phyloP scores from a whole-genome alignment of 2,329 filamentous ascomycete species.

The Arachnopeziza araneosa region DNA sequence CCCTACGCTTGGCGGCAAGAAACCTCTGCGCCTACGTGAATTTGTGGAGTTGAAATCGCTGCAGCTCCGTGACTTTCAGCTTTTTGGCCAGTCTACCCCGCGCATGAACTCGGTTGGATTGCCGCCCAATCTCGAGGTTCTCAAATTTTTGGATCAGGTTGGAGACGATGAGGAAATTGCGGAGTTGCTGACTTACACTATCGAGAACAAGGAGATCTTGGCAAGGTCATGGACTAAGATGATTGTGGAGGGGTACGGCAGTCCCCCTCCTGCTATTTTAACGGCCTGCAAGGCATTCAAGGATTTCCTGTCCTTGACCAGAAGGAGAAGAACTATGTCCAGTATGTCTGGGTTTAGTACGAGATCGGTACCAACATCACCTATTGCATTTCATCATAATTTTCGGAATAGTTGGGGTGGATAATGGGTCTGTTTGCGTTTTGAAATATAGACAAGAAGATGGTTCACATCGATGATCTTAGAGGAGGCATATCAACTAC shows the following conservation, averaged over 20 bases:
- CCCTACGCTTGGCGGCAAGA: slow-evolving; percentile 35
- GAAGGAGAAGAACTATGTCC: not conserved
- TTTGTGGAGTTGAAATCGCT: slow-evolving; percentile 38
- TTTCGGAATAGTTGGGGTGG: not conserved
- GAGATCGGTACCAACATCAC: not conserved
- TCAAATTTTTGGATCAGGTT: slow-evolving; percentile 42
- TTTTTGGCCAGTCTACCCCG: slow-evolving; percentile 42
- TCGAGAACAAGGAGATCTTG: slow-evolving; percentile 35
- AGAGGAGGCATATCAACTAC: too few species aligned
- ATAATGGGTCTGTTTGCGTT: not conserved
- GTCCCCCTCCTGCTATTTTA: slow-evolving; percentile 32
- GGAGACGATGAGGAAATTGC: slow-evolving; percentile 43
- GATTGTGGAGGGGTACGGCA: slow-evolving; percentile 34
- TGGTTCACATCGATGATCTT: too few species aligned
- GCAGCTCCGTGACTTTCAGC: slow-evolving; percentile 42
- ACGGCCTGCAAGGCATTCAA: slow-evolving; percentile 27
- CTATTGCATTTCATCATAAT: not conserved
- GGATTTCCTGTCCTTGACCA: not conserved
- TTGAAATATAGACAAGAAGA: too few species aligned
- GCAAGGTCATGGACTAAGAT: slow-evolving; percentile 36
- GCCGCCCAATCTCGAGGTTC: slow-evolving; percentile 39
- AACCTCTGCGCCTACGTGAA: slow-evolving; percentile 39
- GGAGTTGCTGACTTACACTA: slow-evolving; percentile 38
- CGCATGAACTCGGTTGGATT: slow-evolving; percentile 42
- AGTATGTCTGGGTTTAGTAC: not conserved